Percentiles rank a stretch among this genome's conserved stretches.
Conservation (phyloP, 495 filamentous ascomycete genomes). For the Penicillium verhagenii region DNA sequence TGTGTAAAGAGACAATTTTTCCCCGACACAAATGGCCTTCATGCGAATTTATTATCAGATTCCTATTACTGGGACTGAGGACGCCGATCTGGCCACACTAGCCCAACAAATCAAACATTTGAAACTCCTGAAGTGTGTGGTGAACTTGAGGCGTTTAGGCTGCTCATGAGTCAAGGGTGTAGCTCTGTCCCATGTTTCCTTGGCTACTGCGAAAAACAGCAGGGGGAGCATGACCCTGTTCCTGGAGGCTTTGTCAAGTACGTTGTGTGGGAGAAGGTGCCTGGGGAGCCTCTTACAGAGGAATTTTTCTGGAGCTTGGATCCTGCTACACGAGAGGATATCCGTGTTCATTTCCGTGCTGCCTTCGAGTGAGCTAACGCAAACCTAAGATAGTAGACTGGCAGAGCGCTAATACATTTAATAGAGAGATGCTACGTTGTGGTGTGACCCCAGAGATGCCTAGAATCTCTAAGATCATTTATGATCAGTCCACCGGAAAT, state of each 20-base stretch:
- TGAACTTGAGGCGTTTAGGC: slow-evolving; percentile 14
- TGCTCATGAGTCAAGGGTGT: slow-evolving; percentile 10
- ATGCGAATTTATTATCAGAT: slow-evolving; percentile 23
- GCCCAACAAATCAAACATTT: slow-evolving; percentile 6
- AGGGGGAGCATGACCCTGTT: slow-evolving; percentile 14
- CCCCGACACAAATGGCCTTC: slow-evolving; percentile 11
- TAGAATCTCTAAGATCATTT: slow-evolving; percentile 21
- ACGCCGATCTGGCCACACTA: slow-evolving; percentile 11
- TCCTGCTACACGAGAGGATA: slow-evolving; percentile 4
- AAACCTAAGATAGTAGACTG: slow-evolving; percentile 4
- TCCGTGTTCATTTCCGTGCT: slow-evolving; percentile 14
- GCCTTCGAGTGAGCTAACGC: slow-evolving; percentile 14
- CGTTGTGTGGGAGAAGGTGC: slow-evolving; percentile 21
- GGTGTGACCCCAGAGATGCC: slow-evolving; percentile 3
- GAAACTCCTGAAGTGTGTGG: slow-evolving; percentile 10
- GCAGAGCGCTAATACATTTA: slow-evolving; percentile 3
- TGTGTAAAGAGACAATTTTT: too few species aligned
- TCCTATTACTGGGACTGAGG: slow-evolving; percentile 20
- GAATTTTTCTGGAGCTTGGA: slow-evolving; percentile 23
- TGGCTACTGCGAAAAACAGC: slow-evolving; percentile 12
- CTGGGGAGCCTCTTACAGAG: slow-evolving; percentile 14
- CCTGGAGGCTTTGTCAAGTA: slow-evolving; percentile 17
- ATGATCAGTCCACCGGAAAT: slow-evolving; percentile 14
- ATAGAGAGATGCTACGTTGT: slow-evolving; percentile 17
- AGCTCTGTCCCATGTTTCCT: slow-evolving; percentile 12